phyloP scores from a whole-genome alignment of 106 monocot species.

The Vanilla planifolia region DNA sequence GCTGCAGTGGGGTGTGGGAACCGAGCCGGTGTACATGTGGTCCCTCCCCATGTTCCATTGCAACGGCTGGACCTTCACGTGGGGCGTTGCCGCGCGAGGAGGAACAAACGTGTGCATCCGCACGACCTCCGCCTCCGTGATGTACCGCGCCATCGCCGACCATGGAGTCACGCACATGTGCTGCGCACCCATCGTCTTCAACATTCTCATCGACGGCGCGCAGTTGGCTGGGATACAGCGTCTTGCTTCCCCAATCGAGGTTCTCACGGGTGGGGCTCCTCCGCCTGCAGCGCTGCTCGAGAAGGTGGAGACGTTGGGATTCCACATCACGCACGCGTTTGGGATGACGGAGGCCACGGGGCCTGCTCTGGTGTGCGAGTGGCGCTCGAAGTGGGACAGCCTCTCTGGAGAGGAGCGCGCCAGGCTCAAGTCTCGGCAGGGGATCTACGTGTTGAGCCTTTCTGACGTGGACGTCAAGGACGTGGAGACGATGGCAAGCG shows the following conservation, averaged over 20 bases:
- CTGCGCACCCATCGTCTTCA: conserved; percentile 71
- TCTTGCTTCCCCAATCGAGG: conserved; percentile 21
- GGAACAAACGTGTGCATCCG: conserved; percentile 81
- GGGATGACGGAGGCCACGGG: conserved; percentile 88
- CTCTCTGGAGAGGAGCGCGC: conserved; percentile 20
- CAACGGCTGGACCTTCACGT: conserved; percentile 93
- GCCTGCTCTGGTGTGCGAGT: conserved; percentile 74
- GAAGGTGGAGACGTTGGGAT: conserved; percentile 47
- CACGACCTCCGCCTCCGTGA: conserved; percentile 31
- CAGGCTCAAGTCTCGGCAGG: conserved; percentile 56
- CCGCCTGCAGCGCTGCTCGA: conserved; percentile 61
- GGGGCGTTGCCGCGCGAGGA: conserved; percentile 83
- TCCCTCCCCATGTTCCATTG: conserved; percentile 96
- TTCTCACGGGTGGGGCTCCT: conserved; percentile 76
- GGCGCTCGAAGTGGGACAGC: conserved; percentile 54
- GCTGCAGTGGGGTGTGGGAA: conserved; percentile 68
- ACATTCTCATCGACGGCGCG: conserved; percentile 29
- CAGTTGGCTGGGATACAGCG: conserved; percentile 11
- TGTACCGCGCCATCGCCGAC: conserved; percentile 51
- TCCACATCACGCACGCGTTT: conserved; percentile 71
- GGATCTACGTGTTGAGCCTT: conserved; percentile 51
- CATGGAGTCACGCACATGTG: conserved; percentile 88
- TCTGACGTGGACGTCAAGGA: conserved; percentile 50
- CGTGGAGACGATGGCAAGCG: conserved; percentile 35
- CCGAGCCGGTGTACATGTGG: conserved; percentile 82